phyloP scores from a whole-genome alignment of 306 rosid species.

The Begonia peltatifolia region DNA sequence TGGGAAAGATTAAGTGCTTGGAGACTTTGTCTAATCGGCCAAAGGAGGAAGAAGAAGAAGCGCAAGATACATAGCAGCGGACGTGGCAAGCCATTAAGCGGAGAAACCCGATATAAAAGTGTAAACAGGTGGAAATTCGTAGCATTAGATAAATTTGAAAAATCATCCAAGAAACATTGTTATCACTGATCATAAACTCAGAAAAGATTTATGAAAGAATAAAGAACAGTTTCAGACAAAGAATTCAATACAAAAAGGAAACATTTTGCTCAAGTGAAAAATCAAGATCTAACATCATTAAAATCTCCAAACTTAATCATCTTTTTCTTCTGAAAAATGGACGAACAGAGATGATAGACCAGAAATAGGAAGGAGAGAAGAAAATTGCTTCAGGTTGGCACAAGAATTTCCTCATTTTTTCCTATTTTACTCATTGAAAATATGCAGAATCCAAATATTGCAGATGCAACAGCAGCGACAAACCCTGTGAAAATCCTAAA shows the following conservation, averaged over 20 bases:
- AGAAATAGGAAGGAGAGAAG: no score
- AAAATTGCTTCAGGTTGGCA: no score
- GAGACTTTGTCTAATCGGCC: conserved; percentile 46
- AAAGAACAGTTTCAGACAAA: conserved; percentile 55
- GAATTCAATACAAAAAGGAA: conserved; percentile 12
- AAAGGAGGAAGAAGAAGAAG: no score
- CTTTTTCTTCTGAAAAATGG: no score
- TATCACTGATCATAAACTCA: conserved; percentile 88
- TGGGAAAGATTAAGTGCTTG: conserved; percentile 64
- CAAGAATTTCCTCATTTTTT: not conserved
- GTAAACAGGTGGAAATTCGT: no score
- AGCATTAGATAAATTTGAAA: conserved; percentile 40
- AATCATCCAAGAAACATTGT: conserved; percentile 71
- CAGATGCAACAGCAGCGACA: conserved; percentile 12
- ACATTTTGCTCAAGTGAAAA: no score
- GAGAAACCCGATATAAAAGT: no score
- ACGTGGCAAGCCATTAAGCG: no score
- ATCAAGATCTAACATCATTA: no score
- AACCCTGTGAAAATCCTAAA: conserved; percentile 3
- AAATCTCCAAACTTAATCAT: no score
- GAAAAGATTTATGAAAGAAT: conserved; percentile 47
- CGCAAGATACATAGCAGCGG: no score
- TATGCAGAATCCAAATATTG: conserved; percentile 19
- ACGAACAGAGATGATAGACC: no score
- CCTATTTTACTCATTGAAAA: not conserved